Evolutionary conservation across 1,284 basidiomycete genomes (phyloP).

Genomic region (Marasmius tenuissimus): DNA sequence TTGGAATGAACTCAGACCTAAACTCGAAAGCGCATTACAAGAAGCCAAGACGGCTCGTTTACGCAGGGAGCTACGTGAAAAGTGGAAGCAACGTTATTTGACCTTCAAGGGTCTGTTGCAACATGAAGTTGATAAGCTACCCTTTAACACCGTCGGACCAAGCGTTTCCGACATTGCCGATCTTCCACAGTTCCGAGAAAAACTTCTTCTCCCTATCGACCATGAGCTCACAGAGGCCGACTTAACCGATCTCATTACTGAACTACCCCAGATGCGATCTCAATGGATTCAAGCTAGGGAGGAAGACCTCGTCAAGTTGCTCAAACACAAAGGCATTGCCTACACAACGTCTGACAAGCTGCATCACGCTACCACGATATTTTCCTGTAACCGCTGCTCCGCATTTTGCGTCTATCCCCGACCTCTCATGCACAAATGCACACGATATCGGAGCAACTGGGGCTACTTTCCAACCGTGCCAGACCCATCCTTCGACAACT

Average conservation of each 20-base stretch:
- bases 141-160: neutral
- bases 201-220: neutral
- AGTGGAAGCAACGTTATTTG: neutral
- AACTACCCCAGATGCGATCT: neutral
- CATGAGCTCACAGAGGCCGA: neutral
- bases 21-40: neutral
- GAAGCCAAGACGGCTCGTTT: neutral
- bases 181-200: neutral
- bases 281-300: neutral
- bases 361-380: neutral
- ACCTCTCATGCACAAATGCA: neutral
- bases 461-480: neutral
- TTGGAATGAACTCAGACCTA: neutral
- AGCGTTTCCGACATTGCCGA: neutral
- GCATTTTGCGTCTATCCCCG: neutral
- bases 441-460: neutral
- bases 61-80: neutral
- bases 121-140: neutral
- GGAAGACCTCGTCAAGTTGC: neutral
- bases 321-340: neutral
- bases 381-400: neutral
- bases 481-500: neutral
- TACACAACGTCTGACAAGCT: neutral
- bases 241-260: neutral
- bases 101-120: neutral